Base-by-base conservation (phyloP, 495 filamentous ascomycete species). In the Podospora sp. region DNA sequence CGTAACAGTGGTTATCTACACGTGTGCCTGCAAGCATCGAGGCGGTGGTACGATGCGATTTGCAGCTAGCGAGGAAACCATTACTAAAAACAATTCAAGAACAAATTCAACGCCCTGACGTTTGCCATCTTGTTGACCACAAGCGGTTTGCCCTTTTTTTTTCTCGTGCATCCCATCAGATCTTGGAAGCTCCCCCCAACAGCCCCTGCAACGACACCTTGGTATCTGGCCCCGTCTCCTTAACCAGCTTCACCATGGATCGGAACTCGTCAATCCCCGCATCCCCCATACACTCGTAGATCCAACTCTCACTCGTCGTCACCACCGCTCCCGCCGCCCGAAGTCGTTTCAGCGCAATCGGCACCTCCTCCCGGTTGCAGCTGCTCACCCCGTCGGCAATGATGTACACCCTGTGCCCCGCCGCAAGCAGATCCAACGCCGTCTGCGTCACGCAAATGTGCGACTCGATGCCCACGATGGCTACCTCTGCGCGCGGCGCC, bases 381-480 rank as follows among this genome's bases (percentile, higher is more conserved):
- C 89, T 93, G 69, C 89, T 92, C 25, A 97, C 93, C 35, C 88
- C 95, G 79, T 99, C 95, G n/a, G 93, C 92, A 8, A 97, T 78
- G 5, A 98, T 79, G 72, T 96, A 97, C 8, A 98, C 94, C 53
- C 85, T 79, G 77, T 97, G 91, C 0, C 92, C 92, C 1, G 85
- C 84, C 55, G 75, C 78, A 5, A 96, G 75, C 25, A 96, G 75
- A 78, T 97, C 95, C 1, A 98, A 82, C 29, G 91, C 87, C 24
- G 94, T 97, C 81, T 97, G 94, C 67, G 91, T 92, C 2, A 99
- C 88, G 79, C 95, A 99, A 73, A 99, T 94, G 76, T 99, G 95
- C 25, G 86, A 85, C 78, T 99, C 95, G 72, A 99, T 96, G 11
- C 95, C 95, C 6, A 96, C 89, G 61, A 94, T 83, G 12, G 84